These are phyloP conservation scores for Xeromyces bisporus DNA, from an alignment of 495 filamentous ascomycete species.

Conservation along the genomic window DNA sequence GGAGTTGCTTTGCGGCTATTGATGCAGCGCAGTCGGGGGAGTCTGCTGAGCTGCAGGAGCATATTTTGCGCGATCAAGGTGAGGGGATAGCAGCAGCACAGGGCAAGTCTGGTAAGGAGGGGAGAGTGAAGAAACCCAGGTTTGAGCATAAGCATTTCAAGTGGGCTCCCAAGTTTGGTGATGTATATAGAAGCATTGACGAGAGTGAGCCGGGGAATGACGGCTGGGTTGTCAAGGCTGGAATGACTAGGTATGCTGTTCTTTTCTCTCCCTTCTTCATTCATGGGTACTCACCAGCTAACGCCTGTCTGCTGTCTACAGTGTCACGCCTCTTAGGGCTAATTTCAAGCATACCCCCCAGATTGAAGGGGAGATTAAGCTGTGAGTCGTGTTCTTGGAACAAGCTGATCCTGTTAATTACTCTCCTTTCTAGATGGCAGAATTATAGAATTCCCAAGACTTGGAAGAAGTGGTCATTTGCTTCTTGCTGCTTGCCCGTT, in stretches of 20 bases:
- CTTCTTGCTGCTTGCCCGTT: slow-evolving; percentile 5
- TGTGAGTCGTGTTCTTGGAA: slow-evolving; percentile 53
- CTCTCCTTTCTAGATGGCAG: slow-evolving; percentile 14
- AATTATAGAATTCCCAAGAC: slow-evolving; percentile 15
- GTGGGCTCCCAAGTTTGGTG: slow-evolving; percentile 76
- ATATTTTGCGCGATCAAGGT: slow-evolving; percentile 40
- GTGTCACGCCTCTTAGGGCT: slow-evolving; percentile 78
- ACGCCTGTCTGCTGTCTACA: slow-evolving; percentile 20
- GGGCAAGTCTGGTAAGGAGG: slow-evolving; percentile 3
- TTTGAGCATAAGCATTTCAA: slow-evolving; percentile 75
- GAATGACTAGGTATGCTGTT: slow-evolving; percentile 60
- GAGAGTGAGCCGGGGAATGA: slow-evolving; percentile 71
- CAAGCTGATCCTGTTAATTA: slow-evolving; percentile 7
- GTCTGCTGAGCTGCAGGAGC: slow-evolving; percentile 37
- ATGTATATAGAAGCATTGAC: slow-evolving; percentile 73
- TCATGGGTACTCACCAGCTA: no score
- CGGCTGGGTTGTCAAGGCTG: slow-evolving; percentile 82
- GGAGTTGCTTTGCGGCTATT: slow-evolving; percentile 63
- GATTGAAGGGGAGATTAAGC: slow-evolving; percentile 60
- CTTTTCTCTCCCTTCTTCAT: neutral
- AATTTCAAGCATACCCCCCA: slow-evolving; percentile 75
- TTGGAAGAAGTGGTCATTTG: slow-evolving; percentile 15
- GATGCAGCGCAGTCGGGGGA: slow-evolving; percentile 29
- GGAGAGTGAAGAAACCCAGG: slow-evolving; percentile 13
- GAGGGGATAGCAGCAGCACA: slow-evolving; percentile 28